These are phyloP conservation scores for Colletotrichum sp. DNA, from an alignment of 2,329 filamentous ascomycete species.

Conservation along the genomic window DNA sequence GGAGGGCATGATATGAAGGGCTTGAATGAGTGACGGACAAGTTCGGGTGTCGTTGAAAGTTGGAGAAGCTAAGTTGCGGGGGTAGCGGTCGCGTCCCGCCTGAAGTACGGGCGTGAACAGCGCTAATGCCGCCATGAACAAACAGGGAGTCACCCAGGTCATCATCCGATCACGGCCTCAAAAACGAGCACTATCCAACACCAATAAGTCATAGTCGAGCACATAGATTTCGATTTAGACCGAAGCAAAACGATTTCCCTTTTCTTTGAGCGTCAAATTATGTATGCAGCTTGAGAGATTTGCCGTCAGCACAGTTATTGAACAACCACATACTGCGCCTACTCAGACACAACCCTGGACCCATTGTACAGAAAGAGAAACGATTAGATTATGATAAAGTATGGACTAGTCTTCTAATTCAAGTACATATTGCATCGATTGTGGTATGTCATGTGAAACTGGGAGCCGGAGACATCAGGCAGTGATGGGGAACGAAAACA, in stretches of 20 bases:
- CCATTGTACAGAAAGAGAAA: fast-evolving
- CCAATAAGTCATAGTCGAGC: not conserved
- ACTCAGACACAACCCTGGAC: not conserved
- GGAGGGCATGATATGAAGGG: not conserved
- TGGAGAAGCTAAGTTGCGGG: not conserved
- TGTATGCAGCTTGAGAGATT: not conserved
- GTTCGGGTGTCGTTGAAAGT: not conserved
- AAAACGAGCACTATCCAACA: not conserved
- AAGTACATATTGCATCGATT: fast-evolving
- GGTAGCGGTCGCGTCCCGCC: not conserved
- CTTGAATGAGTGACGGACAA: not conserved
- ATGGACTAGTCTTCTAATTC: fast-evolving
- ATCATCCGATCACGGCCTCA: not conserved
- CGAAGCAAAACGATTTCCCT: not conserved
- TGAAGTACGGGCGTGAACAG: not conserved
- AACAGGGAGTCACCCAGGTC: not conserved
- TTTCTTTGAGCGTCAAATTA: not conserved
- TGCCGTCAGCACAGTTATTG: not conserved
- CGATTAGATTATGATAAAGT: fast-evolving
- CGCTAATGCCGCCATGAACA: not conserved
- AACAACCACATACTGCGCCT: not conserved
- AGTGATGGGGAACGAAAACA: no score
- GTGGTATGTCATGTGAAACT: not conserved
- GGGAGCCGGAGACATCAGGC: no score
- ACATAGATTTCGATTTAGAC: not conserved